Evolutionary conservation across 257 asterid genomes (phyloP).

Genomic region (Capsicum rhomboideum): DNA sequence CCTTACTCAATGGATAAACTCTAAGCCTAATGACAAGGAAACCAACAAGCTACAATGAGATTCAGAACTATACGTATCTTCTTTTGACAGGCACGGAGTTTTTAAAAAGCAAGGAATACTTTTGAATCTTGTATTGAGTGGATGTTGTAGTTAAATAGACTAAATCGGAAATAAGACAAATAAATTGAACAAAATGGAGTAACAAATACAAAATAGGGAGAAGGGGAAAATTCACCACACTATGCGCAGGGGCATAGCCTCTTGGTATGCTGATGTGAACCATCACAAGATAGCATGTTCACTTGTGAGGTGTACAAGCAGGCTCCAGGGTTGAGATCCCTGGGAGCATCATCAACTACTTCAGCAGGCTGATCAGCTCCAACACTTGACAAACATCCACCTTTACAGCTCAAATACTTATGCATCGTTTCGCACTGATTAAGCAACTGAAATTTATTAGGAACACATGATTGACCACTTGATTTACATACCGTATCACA

Average conservation of each 20-base stretch:
- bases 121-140: not conserved
- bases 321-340: constrained; percentile 65
- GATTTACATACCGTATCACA: constrained; percentile 78
- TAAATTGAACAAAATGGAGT: not conserved
- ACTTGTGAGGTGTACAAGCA: constrained; percentile 54
- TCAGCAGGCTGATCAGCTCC: constrained; percentile 97
- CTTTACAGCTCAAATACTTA: constrained; percentile 78
- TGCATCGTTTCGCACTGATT: constrained; percentile 76
- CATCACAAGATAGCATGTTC: constrained; percentile 71
- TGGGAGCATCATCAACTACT: constrained; percentile 81
- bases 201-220: too few species aligned
- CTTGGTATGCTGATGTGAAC: constrained; percentile 68
- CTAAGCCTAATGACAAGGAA: constrained; percentile 64
- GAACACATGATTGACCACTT: constrained; percentile 78
- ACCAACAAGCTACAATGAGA: constrained; percentile 61
- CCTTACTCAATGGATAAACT: constrained; percentile 48
- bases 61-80: constrained; percentile 17
- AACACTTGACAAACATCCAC: constrained; percentile 58
- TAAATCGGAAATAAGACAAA: not conserved
- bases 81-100: not conserved
- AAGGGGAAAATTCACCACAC: not conserved
- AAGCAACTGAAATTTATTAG: constrained; percentile 71
- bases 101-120: not conserved
- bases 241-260: constrained; percentile 88
- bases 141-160: not conserved